These are phyloP conservation scores for Przewalskia tangutica DNA, from an alignment of 257 asterid genomes.

Conservation along the genomic window DNA sequence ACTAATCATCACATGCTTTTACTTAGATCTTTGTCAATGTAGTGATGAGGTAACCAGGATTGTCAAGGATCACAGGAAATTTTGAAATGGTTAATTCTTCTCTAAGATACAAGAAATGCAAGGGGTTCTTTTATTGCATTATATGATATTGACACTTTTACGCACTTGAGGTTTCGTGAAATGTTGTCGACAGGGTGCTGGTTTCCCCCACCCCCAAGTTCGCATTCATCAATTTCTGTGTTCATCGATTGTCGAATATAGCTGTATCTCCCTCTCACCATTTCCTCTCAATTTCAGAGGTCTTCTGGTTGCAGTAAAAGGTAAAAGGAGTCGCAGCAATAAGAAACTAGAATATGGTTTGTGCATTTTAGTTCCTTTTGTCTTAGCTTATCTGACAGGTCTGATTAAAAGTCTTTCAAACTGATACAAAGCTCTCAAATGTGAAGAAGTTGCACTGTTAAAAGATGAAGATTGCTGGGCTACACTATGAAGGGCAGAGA, in stretches of 20 bases:
- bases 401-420: background rate
- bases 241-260: background rate
- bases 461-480: background rate
- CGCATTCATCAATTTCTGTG: background rate
- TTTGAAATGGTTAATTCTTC: background rate
- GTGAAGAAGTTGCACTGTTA: background rate
- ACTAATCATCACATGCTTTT: background rate
- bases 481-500: background rate
- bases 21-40: background rate
- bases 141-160: background rate
- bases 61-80: background rate
- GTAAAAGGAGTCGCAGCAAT: background rate
- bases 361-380: background rate
- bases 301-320: background rate
- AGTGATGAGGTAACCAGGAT: background rate
- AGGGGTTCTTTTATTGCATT: background rate
- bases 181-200: background rate
- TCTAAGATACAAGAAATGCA: background rate
- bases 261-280: background rate
- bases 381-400: background rate
- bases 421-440: background rate
- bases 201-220: background rate
- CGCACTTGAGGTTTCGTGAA: background rate
- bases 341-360: background rate
- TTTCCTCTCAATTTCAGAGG: background rate